Evolutionary conservation across 768 basidiomycete species (phyloP).

Genomic region (Chalciporus piperatus): DNA sequence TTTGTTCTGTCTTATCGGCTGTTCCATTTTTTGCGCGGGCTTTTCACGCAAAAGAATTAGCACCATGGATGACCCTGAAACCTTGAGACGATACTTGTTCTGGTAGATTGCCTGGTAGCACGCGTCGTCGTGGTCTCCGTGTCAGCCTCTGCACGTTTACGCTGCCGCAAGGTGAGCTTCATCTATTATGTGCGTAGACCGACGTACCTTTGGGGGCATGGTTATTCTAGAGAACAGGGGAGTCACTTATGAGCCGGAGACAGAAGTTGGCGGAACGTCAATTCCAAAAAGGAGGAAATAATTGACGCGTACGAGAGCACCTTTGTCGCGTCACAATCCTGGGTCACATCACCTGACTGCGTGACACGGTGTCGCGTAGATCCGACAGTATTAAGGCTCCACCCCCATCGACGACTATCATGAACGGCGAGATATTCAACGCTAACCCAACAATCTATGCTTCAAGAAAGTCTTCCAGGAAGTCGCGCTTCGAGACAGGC

Average conservation of each 20-base stretch:
- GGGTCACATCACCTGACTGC: constrained; percentile 15
- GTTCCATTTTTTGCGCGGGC: constrained; percentile 15
- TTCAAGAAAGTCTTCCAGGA: constrained; percentile 44
- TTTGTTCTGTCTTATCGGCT: constrained; percentile 4
- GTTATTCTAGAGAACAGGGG: neutral
- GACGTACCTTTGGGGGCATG: constrained; percentile 40
- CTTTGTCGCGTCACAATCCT: constrained; percentile 7
- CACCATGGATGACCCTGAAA: constrained; percentile 15
- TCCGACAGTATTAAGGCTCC: neutral
- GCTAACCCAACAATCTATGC: constrained; percentile 85
- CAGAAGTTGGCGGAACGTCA: neutral
- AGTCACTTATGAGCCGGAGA: too few relatives aligned
- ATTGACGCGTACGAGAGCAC: constrained; percentile 18
- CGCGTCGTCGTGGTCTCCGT: constrained; percentile 38
- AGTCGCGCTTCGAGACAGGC: constrained; percentile 36
- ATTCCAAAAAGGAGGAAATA: constrained; percentile 12
- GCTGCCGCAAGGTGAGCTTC: constrained; percentile 32
- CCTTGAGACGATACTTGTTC: constrained; percentile 24
- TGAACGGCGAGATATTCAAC: constrained; percentile 71
- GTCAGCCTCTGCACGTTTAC: constrained; percentile 54
- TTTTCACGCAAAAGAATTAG: constrained; percentile 8
- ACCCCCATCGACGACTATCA: constrained; percentile 24
- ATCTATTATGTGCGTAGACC: too few relatives aligned
- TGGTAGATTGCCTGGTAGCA: constrained; percentile 45
- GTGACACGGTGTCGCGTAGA: constrained; percentile 22